A percentile compares a stretch with the other conserved stretches of the same genome.
Conservation (phyloP, 768 basidiomycete species). For the Amanita molliuscula region DNA sequence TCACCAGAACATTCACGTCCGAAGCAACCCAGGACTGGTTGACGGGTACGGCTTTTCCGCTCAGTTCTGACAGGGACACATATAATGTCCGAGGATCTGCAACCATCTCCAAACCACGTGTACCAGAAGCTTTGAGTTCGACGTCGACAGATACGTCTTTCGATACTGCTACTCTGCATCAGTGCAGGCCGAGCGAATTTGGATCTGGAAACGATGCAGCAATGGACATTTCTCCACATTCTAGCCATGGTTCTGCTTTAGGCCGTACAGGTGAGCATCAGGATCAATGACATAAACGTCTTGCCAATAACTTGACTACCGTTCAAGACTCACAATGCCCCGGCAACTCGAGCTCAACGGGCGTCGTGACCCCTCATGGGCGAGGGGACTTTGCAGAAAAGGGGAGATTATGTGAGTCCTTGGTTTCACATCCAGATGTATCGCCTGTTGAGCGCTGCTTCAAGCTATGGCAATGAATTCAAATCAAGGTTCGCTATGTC, state of each 20-base stretch:
- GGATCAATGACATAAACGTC: too few species aligned
- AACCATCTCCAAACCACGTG: not conserved
- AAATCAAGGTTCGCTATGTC: not conserved
- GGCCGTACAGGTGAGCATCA: too few species aligned
- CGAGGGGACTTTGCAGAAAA: too few species aligned
- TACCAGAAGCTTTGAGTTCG: not conserved
- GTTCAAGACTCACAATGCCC: too few species aligned
- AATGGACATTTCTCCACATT: not conserved
- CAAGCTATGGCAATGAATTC: not conserved
- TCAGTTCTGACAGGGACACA: not conserved
- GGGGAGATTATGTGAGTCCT: not conserved
- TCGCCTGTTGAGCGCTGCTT: not conserved
- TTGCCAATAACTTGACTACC: too few species aligned
- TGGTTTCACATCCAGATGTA: not conserved
- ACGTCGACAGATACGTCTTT: not conserved
- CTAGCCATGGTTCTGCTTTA: not conserved
- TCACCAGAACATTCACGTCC: not conserved
- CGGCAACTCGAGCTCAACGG: too few species aligned
- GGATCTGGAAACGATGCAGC: not conserved
- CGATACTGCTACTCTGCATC: not conserved
- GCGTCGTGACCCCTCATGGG: too few species aligned
- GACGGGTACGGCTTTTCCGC: not conserved
- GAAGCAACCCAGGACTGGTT: not conserved
- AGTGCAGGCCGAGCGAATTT: not conserved
- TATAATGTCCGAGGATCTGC: not conserved